Conservation (phyloP, 805 yeast genomes). For the Ogataea pilisensis region DNA sequence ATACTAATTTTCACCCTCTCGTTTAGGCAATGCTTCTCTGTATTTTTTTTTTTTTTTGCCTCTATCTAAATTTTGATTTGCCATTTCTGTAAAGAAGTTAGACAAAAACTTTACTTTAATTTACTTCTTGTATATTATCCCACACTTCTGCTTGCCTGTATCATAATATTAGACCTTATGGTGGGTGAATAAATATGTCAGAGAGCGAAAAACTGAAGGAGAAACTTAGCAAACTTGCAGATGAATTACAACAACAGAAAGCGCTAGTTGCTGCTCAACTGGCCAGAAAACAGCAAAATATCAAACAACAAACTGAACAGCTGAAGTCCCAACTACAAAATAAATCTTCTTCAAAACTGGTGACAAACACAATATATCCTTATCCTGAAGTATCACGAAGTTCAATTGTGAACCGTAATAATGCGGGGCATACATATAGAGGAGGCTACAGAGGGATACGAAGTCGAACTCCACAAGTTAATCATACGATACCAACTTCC, state of each 20-base stretch:
- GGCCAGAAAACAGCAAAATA: slow-evolving; percentile 9
- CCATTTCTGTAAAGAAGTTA: too few relatives aligned
- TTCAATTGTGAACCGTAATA: neutral
- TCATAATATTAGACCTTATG: too few relatives aligned
- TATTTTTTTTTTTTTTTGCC: neutral
- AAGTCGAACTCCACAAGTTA: neutral
- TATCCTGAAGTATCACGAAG: slow-evolving; percentile 1
- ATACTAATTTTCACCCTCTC: neutral
- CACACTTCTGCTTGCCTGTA: too few relatives aligned
- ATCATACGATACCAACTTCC: too few relatives aligned
- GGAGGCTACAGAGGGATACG: slow-evolving; percentile 19
- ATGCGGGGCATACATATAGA: slow-evolving; percentile 10
- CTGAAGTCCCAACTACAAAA: neutral
- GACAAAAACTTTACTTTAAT: neutral
- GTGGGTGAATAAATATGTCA: slow-evolving; percentile 13
- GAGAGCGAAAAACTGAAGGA: slow-evolving; percentile 16
- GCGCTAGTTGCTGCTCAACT: slow-evolving; percentile 14
- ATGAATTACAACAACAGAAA: slow-evolving; percentile 16
- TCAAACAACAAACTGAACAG: slow-evolving; percentile 8
- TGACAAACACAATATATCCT: slow-evolving; percentile 2
- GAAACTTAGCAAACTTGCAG: slow-evolving; percentile 18
- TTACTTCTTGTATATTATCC: too few relatives aligned
- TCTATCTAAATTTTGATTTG: neutral
- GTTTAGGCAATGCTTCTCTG: neutral
- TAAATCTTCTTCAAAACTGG: neutral